Evolutionary conservation across 1,284 basidiomycete species (phyloP).

Genomic region (Papiliotrema nemorosa): DNA sequence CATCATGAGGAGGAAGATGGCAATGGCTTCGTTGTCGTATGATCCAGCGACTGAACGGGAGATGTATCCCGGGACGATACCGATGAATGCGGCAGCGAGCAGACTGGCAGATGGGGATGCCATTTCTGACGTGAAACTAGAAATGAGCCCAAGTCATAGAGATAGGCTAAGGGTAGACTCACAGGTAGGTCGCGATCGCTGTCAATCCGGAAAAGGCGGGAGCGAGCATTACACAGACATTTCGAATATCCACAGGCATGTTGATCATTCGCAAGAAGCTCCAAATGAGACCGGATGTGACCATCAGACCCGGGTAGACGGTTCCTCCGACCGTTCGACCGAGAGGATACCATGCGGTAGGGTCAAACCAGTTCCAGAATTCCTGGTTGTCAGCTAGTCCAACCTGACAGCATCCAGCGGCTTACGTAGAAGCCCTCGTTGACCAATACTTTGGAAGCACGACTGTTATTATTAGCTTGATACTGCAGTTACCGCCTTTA

Average conservation of each 20-base stretch:
- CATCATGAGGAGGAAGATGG: slow-evolving; percentile 99
- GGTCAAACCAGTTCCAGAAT: slow-evolving; percentile 99
- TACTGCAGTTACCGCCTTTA: neutral
- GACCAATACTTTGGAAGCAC: slow-evolving; percentile 82
- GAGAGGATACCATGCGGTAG: slow-evolving; percentile 97
- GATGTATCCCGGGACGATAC: slow-evolving; percentile 93
- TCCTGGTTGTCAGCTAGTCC: slow-evolving; percentile 56
- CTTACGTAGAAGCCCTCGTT: slow-evolving; percentile 90
- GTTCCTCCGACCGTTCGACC: slow-evolving; percentile 98
- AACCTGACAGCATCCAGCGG: slow-evolving; percentile 11
- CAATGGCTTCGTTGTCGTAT: slow-evolving; percentile 99
- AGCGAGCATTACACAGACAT: slow-evolving; percentile 94
- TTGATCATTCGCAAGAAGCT: slow-evolving; percentile 81
- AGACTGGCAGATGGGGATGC: slow-evolving; percentile 90
- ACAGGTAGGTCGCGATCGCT: slow-evolving; percentile 97
- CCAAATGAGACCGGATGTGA: slow-evolving; percentile 95
- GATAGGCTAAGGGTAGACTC: slow-evolving; percentile 31
- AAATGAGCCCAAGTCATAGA: neutral
- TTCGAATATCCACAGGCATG: slow-evolving; percentile 95
- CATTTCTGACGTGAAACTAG: slow-evolving; percentile 89
- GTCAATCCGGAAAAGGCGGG: slow-evolving; percentile 96
- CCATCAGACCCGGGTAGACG: slow-evolving; percentile 97
- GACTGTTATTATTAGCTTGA: slow-evolving; percentile 53
- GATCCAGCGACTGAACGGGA: slow-evolving; percentile 98
- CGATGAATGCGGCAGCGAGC: slow-evolving; percentile 97